phyloP scores from a whole-genome alignment of 129 eudicot genomes.

The Deinandra increscens region DNA sequence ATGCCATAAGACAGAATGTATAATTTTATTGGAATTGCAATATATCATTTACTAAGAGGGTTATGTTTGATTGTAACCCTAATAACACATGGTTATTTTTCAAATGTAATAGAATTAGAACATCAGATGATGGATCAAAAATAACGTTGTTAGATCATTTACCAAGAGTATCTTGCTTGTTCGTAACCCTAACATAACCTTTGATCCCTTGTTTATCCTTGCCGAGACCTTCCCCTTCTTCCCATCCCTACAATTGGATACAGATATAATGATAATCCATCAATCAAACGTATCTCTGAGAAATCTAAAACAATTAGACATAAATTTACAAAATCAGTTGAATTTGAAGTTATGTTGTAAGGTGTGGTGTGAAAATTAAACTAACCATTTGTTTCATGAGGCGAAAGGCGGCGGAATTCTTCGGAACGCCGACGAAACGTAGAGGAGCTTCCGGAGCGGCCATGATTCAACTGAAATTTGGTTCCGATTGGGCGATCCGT shows the following conservation, averaged over 20 bases:
- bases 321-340: neutral
- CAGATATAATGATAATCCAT: neutral
- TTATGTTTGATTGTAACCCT: too few relatives aligned
- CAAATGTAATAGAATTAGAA: neutral
- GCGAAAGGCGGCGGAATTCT: constrained; percentile 93
- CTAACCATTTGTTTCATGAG: constrained; percentile 99
- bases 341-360: neutral
- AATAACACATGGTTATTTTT: neutral
- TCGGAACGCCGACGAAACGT: constrained; percentile 75
- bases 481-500: constrained; percentile 4
- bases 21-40: too few relatives aligned
- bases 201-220: constrained; percentile 96
- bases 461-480: constrained; percentile 39
- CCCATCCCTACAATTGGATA: constrained; percentile 88
- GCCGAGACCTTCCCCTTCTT: constrained; percentile 99
- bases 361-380: neutral
- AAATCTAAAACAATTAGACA: neutral
- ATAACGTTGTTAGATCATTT: neutral
- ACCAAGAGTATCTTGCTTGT: constrained; percentile 95
- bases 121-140: neutral
- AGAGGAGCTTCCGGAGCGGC: constrained; percentile 77
- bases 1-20: too few relatives aligned
- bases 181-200: constrained; percentile 90
- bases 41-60: neutral
- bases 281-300: neutral